A percentile compares a stretch with the other conserved stretches of the same genome.
Evolutionary conservation across 305 asterid genomes (phyloP).

Genomic region (Nicotiana rustica): DNA sequence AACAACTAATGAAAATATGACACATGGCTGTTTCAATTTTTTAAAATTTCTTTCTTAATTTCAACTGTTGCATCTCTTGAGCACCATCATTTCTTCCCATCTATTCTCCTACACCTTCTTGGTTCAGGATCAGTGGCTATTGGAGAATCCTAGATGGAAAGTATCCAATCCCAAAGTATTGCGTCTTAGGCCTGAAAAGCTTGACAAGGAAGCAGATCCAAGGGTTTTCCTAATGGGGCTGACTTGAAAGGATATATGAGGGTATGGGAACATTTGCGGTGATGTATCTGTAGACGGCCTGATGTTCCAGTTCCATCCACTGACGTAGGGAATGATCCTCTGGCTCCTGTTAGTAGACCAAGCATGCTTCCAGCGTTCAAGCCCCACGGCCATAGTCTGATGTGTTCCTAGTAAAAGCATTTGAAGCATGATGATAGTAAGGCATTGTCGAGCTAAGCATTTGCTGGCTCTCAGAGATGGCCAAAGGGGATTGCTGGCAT

Average conservation of each 20-base stretch:
- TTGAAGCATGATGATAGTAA: neutral
- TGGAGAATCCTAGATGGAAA: no score
- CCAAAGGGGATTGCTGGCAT: neutral
- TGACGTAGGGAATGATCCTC: no score
- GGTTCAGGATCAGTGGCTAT: constrained; percentile 74
- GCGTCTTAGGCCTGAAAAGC: no score
- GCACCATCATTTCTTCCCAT: constrained; percentile 98
- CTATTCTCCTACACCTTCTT: constrained; percentile 92
- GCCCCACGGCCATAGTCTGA: constrained; percentile 47
- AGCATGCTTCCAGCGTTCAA: no score
- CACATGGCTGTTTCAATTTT: neutral
- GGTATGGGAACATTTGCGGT: no score
- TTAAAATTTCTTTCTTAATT: neutral
- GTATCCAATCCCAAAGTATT: no score
- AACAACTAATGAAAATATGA: neutral
- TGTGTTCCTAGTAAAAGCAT: constrained; percentile 5
- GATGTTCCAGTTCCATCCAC: no score
- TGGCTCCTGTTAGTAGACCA: no score
- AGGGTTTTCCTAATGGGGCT: no score
- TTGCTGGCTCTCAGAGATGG: constrained; percentile 19
- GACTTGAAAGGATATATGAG: no score
- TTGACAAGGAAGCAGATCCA: no score
- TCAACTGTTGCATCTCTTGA: constrained; percentile 86
- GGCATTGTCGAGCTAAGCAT: neutral
- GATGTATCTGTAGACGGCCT: no score